A percentile compares a stretch with the other conserved stretches of the same genome.
phyloP scores from a whole-genome alignment of 2,329 filamentous ascomycete genomes.

The Colletotrichum melonis region DNA sequence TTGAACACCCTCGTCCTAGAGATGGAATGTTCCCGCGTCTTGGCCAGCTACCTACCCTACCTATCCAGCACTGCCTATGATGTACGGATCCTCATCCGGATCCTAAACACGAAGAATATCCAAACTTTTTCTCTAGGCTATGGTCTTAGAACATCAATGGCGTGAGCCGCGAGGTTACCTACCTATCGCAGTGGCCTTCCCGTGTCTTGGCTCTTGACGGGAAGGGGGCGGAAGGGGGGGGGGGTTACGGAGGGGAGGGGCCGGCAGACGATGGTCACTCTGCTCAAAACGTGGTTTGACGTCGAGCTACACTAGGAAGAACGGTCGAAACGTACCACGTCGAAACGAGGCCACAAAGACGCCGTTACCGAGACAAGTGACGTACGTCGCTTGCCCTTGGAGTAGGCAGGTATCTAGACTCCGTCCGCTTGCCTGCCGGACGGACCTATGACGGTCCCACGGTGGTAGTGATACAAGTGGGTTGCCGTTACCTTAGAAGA shows the following conservation, averaged over 20 bases:
- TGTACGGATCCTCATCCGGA: no score
- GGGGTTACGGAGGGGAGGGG: background rate
- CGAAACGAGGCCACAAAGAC: background rate
- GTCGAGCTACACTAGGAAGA: background rate
- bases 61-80: no score
- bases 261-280: background rate
- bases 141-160: no score
- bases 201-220: no score
- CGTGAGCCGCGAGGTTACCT: no score
- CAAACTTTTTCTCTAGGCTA: no score
- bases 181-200: no score
- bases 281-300: background rate
- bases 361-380: background rate
- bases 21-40: background rate
- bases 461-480: background rate
- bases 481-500: background rate
- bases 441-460: background rate
- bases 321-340: background rate
- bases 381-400: background rate
- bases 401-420: background rate
- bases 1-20: background rate
- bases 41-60: background rate
- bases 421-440: no score
- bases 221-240: background rate
- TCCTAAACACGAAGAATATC: no score